Percentiles rank a stretch among this genome's conserved stretches.
Evolutionary conservation across 1,284 basidiomycete species (phyloP).

Genomic region (Ustilago loliicola): DNA sequence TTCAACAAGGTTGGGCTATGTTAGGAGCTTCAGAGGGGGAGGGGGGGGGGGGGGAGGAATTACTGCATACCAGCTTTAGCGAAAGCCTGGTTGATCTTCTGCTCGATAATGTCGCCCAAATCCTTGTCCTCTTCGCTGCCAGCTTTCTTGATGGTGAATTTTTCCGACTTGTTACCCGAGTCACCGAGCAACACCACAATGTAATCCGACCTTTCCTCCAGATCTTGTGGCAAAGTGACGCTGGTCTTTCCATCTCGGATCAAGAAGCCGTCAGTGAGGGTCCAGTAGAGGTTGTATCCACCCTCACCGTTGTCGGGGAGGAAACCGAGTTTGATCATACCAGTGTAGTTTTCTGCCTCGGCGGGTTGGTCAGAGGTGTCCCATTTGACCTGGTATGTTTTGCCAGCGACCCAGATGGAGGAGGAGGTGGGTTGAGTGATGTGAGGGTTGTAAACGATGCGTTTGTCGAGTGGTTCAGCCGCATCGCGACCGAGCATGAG

Average conservation of each 20-base stretch:
- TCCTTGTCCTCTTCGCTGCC: neutral
- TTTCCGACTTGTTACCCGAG: conserved; percentile 37
- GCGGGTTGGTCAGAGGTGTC: conserved; percentile 35
- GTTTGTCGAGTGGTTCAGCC: conserved; percentile 23
- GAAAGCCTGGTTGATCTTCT: conserved; percentile 22
- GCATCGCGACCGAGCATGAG: conserved; percentile 27
- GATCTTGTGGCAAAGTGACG: conserved; percentile 37
- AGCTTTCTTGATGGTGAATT: conserved; percentile 36
- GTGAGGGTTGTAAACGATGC: conserved; percentile 53
- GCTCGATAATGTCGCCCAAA: conserved; percentile 11
- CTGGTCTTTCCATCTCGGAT: conserved; percentile 24
- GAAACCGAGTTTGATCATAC: conserved; percentile 50
- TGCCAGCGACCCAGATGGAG: conserved; percentile 40
- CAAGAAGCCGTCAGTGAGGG: conserved; percentile 33
- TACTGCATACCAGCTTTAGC: conserved; percentile 11
- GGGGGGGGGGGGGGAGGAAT: neutral
- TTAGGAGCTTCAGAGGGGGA: neutral
- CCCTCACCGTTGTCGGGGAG: conserved; percentile 40
- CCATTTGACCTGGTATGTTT: conserved; percentile 40
- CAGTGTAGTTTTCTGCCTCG: conserved; percentile 20
- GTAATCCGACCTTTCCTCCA: conserved; percentile 35
- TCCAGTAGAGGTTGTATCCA: conserved; percentile 45
- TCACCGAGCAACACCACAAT: conserved; percentile 53
- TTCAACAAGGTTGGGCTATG: conserved; percentile 14
- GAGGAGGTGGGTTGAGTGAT: conserved; percentile 34